Base-by-base conservation (phyloP, 23 red algal species). In the Gracilaria gracilis region DNA sequence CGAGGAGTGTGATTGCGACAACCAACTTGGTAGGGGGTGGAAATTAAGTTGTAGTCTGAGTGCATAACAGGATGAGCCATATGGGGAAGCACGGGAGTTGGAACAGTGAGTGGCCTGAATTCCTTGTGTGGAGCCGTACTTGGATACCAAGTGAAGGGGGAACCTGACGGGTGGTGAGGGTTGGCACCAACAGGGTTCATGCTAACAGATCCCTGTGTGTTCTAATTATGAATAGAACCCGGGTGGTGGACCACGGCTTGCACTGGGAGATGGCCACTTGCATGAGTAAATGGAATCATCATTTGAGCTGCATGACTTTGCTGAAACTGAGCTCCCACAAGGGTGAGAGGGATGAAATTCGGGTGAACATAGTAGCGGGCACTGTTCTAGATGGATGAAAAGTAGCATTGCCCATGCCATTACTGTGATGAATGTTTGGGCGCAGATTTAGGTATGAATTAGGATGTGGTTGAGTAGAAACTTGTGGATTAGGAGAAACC, bases 91-190 rank as follows among this genome's bases (percentile, higher is more conserved):
- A 53, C 38, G 4, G 40, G 7, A 37, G 57, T 15, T 19, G 51
- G 81, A 24, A 67, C 31, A 20, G 53, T 42, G 11, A 57, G 35
- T 14, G 62, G 49, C 65, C 85, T 38, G 16, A 89, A 57, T 31
- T 79, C 85, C 67, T 80, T 36, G 53, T 89, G 80, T 40, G 67
- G 85, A 8, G 47, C 24, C 67, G 80, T 64, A 2, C 49, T 47
- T 6, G 85, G 85, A 61, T 89, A 89, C 36, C 62, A 77, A 13
- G 71, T 61, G 33, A 81, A 81, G 2, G 76, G 76, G 21, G 47
- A 34, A 36, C 76, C 47, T 23, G 35, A 9, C 21, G 5, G 2
- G 7, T 73, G 67, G 1, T 42, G 67, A 7, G 16, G 35, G 3
- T 2, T 23, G 1, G 67, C 67, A 23, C 67, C 67, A 1, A 73